Evolutionary conservation across 2,329 filamentous ascomycete species (phyloP).

Genomic region (Laburnicola sp.): DNA sequence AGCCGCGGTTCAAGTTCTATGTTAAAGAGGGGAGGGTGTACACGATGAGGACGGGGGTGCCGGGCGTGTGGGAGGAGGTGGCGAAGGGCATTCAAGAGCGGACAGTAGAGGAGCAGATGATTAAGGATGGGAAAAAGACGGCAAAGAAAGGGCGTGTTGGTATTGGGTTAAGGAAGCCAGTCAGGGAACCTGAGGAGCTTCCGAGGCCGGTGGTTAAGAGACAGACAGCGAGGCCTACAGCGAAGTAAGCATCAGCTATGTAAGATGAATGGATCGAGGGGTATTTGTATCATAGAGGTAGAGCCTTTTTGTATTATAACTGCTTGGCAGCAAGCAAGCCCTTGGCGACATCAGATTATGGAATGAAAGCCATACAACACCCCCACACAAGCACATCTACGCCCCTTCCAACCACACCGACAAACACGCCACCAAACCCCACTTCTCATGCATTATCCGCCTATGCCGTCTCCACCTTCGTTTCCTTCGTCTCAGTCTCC

Average conservation of each 20-base stretch:
- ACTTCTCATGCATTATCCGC: not conserved
- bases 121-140: conserved; percentile 4
- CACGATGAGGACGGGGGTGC: conserved; percentile 36
- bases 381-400: no score
- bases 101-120: conserved; percentile 15
- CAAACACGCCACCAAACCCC: not conserved
- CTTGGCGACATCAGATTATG: not conserved
- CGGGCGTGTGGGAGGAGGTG: conserved; percentile 43
- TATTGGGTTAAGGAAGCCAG: not conserved
- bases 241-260: conserved; percentile 7
- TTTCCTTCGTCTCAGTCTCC: conserved; percentile 3
- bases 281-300: not conserved
- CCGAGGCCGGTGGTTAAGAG: conserved; percentile 26
- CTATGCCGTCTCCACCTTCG: not conserved
- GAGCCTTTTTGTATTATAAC: conserved; percentile 1
- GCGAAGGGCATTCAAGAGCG: conserved; percentile 34
- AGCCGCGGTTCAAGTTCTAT: conserved; percentile 41
- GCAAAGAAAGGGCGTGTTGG: not conserved
- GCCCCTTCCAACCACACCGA: not conserved
- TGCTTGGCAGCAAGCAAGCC: not conserved
- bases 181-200: conserved; percentile 4
- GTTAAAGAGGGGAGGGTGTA: conserved; percentile 39
- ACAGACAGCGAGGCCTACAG: conserved; percentile 25
- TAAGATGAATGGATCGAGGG: not conserved
- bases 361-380: not conserved